Percentiles rank a stretch among this genome's conserved stretches.
phyloP scores from a whole-genome alignment of 1,139 yeast species.

The Yamadazyma atmosphaerica region DNA sequence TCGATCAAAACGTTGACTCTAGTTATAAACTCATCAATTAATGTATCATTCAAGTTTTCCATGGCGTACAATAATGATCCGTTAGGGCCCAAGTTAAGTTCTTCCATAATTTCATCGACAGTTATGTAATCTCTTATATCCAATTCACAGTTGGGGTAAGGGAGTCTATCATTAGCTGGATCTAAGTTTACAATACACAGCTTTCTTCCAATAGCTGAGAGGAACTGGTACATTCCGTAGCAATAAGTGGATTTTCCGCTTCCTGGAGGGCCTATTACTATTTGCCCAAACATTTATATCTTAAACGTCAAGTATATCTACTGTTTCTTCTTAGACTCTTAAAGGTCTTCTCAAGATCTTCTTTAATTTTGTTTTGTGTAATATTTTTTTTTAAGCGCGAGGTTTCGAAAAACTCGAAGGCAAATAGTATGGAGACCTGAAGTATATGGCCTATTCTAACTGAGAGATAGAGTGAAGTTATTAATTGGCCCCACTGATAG shows the following conservation, averaged over 20 bases:
- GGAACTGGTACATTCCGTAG: constrained; percentile 86
- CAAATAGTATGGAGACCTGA: neutral
- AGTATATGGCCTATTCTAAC: neutral
- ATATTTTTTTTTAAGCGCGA: neutral
- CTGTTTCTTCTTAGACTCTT: neutral
- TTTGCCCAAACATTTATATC: constrained; percentile 67
- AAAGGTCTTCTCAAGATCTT: neutral
- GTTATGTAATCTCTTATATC: constrained; percentile 89
- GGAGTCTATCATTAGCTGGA: constrained; percentile 86
- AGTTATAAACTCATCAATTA: constrained; percentile 57
- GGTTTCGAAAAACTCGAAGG: constrained; percentile 1
- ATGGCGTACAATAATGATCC: constrained; percentile 93
- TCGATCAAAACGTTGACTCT: constrained; percentile 57
- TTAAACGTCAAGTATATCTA: too few species aligned
- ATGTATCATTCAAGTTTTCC: constrained; percentile 53
- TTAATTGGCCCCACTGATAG: neutral
- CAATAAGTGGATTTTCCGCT: constrained; percentile 96
- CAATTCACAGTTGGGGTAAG: constrained; percentile 72
- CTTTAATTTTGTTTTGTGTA: neutral
- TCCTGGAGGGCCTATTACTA: constrained; percentile 98
- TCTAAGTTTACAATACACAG: constrained; percentile 83
- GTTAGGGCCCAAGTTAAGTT: constrained; percentile 82
- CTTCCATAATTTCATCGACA: constrained; percentile 87
- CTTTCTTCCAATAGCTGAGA: constrained; percentile 90
- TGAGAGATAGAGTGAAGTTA: neutral